Evolutionary conservation across 2,329 filamentous ascomycete genomes (phyloP).

Genomic region (Penicillium capsulatum): DNA sequence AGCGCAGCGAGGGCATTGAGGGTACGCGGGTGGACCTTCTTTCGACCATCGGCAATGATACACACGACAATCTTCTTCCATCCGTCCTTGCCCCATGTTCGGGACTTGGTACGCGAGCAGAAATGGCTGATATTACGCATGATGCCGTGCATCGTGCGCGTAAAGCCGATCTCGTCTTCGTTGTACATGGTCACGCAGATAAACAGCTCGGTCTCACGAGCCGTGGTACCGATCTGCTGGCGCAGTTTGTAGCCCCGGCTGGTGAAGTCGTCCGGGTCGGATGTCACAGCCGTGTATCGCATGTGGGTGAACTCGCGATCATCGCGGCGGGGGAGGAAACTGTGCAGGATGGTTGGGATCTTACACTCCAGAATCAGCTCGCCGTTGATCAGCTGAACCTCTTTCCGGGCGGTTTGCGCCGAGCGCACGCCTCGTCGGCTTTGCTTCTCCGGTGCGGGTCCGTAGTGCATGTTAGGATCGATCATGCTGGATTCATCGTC

Average conservation of each 20-base stretch:
- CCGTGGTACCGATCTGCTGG: slow-evolving; percentile 78
- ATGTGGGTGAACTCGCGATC: slow-evolving; percentile 98
- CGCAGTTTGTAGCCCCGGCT: slow-evolving; percentile 84
- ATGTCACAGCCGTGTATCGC: slow-evolving; percentile 98
- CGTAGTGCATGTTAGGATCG: slow-evolving; percentile 65
- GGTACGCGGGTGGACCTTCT: slow-evolving; percentile 88
- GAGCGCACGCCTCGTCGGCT: slow-evolving; percentile 79
- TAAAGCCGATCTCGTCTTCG: slow-evolving; percentile 94
- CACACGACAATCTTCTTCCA: slow-evolving; percentile 99
- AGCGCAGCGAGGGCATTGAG: slow-evolving; percentile 92
- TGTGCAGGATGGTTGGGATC: slow-evolving; percentile 96
- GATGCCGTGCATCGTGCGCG: slow-evolving; percentile 95
- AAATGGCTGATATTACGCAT: slow-evolving; percentile 99
- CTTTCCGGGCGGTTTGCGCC: slow-evolving; percentile 85
- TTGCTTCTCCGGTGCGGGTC: slow-evolving; percentile 80
- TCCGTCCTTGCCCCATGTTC: slow-evolving; percentile 93
- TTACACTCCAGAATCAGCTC: slow-evolving; percentile 98
- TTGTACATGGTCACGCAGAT: slow-evolving; percentile 99
- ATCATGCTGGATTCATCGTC: slow-evolving; percentile 53
- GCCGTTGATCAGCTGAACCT: slow-evolving; percentile 94
- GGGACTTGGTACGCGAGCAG: slow-evolving; percentile 83
- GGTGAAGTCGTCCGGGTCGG: slow-evolving; percentile 91
- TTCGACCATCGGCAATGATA: slow-evolving; percentile 89
- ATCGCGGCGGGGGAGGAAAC: slow-evolving; percentile 86
- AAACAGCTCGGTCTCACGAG: slow-evolving; percentile 88